Percentiles rank a stretch among this genome's conserved stretches.
phyloP scores from a whole-genome alignment of 805 yeast species.

The Zygoascus biomembranicola region DNA sequence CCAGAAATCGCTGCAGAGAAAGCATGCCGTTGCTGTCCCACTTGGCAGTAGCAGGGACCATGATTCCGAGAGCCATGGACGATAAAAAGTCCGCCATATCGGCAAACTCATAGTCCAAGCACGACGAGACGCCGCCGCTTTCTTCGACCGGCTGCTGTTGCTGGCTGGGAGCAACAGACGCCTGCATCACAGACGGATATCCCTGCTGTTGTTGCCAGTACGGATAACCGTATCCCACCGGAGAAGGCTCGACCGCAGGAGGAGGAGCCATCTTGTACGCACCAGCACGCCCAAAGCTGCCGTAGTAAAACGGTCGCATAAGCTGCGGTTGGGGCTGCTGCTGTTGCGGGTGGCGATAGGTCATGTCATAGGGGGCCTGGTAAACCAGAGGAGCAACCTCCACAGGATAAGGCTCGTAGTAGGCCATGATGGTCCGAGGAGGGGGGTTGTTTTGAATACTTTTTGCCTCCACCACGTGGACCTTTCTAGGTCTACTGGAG shows the following conservation, averaged over 20 bases:
- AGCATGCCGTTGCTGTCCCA: constrained; percentile 34
- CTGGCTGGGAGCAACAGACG: constrained; percentile 1
- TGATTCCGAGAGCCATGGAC: constrained; percentile 57
- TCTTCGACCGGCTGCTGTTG: background rate
- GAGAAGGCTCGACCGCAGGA: constrained; percentile 1
- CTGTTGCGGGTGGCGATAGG: background rate
- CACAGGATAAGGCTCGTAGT: background rate
- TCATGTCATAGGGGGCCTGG: background rate
- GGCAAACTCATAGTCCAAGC: constrained; percentile 70
- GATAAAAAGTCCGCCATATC: constrained; percentile 75
- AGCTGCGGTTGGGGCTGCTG: background rate
- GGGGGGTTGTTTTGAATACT: background rate
- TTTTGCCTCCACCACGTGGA: background rate
- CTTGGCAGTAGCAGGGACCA: constrained; percentile 31
- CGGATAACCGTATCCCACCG: background rate
- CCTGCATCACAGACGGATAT: constrained; percentile 1
- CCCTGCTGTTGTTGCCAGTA: constrained; percentile 5
- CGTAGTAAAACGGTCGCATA: background rate
- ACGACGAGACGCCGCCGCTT: constrained; percentile 69
- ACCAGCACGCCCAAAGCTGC: background rate
- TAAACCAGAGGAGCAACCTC: background rate
- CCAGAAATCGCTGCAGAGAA: constrained; percentile 36
- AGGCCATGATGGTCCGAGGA: background rate
- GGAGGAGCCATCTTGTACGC: background rate
- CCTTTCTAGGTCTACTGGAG: background rate